Percentiles rank a stretch among this genome's conserved stretches.
Conservation (phyloP, 2,329 filamentous ascomycete species). For the Diplodia sapinea region DNA sequence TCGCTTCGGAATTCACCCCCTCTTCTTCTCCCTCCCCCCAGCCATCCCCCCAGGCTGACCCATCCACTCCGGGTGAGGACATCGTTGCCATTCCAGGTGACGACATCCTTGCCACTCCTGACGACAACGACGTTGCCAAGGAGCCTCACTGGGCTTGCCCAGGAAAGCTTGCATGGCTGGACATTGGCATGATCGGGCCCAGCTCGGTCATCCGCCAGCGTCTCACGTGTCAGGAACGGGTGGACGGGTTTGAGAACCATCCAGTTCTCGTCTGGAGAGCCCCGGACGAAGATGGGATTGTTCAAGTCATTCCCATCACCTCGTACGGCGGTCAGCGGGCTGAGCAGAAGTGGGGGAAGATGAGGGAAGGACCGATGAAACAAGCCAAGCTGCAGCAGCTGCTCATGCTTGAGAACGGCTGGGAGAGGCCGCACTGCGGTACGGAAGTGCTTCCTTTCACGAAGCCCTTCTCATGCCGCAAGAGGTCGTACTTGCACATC, state of each 20-base stretch:
- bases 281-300: slow-evolving; percentile 4
- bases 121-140: background rate
- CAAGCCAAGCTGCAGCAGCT: background rate
- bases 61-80: no score
- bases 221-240: background rate
- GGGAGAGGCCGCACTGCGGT: background rate
- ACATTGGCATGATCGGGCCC: background rate
- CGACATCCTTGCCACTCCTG: background rate
- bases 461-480: background rate
- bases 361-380: background rate
- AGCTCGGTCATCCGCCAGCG: slow-evolving; percentile 2
- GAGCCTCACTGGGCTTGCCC: background rate
- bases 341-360: slow-evolving; percentile 9
- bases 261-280: slow-evolving; percentile 12
- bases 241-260: slow-evolving; percentile 13
- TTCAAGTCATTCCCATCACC: slow-evolving; percentile 10
- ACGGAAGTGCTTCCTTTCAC: background rate
- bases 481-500: slow-evolving; percentile 14
- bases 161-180: slow-evolving; percentile 6
- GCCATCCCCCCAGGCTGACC: background rate
- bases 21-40: background rate
- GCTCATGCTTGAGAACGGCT: background rate
- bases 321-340: background rate
- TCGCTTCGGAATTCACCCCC: background rate
- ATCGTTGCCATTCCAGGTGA: no score